These are phyloP conservation scores for Leccinum aurantiacum DNA, from an alignment of 768 basidiomycete species.

Conservation along the genomic window DNA sequence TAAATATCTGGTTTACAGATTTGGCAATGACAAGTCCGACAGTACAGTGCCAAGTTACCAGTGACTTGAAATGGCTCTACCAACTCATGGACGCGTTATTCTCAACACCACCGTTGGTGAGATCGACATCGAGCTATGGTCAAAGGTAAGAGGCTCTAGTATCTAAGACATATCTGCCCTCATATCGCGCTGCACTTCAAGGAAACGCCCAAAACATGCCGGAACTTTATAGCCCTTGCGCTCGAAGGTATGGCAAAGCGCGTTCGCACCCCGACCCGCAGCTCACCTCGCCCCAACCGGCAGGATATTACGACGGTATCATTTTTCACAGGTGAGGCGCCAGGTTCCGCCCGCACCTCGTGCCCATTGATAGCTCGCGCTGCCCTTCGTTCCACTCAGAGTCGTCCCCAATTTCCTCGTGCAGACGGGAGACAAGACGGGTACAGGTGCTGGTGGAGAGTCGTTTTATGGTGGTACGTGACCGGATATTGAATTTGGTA, in stretches of 20 bases:
- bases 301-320: constrained; percentile 95
- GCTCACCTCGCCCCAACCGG: constrained; percentile 8
- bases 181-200: constrained; percentile 25
- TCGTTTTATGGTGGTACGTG: constrained; percentile 85
- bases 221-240: constrained; percentile 85
- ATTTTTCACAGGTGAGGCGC: constrained; percentile 83
- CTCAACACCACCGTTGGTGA: constrained; percentile 88
- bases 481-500: background rate
- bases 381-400: constrained; percentile 41
- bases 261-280: background rate
- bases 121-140: constrained; percentile 89
- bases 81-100: constrained; percentile 83
- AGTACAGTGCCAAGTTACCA: background rate
- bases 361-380: background rate
- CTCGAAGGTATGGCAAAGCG: constrained; percentile 66
- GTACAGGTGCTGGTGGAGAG: constrained; percentile 90
- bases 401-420: constrained; percentile 90
- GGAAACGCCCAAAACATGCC: constrained; percentile 94
- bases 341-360: background rate
- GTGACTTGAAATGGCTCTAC: constrained; percentile 62
- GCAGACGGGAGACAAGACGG: constrained; percentile 92
- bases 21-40: background rate
- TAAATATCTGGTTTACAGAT: background rate
- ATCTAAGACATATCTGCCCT: background rate
- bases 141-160: constrained; percentile 57